Evolutionary conservation across 139 green algal species (phyloP), one percentile per base, ranked within the genome.

Genomic region (Asterochloris sp.): DNA sequence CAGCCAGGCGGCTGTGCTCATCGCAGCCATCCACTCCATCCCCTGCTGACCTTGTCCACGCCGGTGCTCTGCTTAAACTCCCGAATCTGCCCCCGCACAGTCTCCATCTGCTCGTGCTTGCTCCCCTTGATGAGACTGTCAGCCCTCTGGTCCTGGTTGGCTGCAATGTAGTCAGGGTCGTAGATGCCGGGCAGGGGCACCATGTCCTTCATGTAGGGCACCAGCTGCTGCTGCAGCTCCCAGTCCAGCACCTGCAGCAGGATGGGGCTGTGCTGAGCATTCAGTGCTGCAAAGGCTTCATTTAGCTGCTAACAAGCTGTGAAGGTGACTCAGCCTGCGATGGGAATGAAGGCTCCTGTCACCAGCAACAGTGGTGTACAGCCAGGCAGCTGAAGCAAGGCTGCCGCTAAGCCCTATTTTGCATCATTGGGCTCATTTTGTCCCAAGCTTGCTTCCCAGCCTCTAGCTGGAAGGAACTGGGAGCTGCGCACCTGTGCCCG

Each of bases 161-260:
- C 95, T 6, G 97, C 97, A 54, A 99, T 97, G 89, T 99, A 99
- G 69, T 94, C 86, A 0, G 92, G 91, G 90, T 99, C 97, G 83
- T 97, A 99, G 82, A 99, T 96, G 79, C 95, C 82, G 74, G 96
- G 96, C 85, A 99, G 86, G 0, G 97, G 97, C 64, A 90, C 81
- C 78, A 98, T 89, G 83, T 98, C 94, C 81, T 93, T 92, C 96
- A 99, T 98, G 88, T 97, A 91, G 10, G 96, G 94, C 74, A 93
- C 91, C 69, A 99, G 89, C 88, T 99, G 97, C 86, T 95, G 91
- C 91, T 99, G 97, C 68, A 99, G 93, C 81, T 98, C 95, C 83
- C 92, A 97, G 86, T 99, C 97, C 69, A 99, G 88, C 67, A 99
- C 96, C 80, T 89, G 80, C 61, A 89, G 61, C 28, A 61, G 62